A percentile compares a stretch with the other conserved stretches of the same genome.
These are phyloP conservation scores for Rostrohypoxylon terebratum DNA, from an alignment of 495 filamentous ascomycete species.

Conservation along the genomic window DNA sequence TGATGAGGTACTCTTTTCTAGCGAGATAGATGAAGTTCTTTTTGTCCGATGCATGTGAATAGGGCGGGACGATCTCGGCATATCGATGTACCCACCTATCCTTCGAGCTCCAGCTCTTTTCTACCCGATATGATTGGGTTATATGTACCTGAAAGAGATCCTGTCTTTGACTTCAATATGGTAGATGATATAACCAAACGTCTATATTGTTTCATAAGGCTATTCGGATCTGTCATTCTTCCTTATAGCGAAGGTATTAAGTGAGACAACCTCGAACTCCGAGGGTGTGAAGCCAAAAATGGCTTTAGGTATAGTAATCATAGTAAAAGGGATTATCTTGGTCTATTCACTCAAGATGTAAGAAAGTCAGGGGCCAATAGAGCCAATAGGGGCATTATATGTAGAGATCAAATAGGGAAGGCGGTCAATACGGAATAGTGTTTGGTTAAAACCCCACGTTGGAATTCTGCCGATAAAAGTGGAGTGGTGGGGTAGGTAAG, in stretches of 20 bases:
- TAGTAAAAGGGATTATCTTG: too few relatives aligned
- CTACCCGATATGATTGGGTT: background rate
- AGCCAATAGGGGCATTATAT: background rate
- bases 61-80: background rate
- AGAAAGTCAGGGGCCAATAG: background rate
- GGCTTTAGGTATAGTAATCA: too few relatives aligned
- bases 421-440: constrained; percentile 1
- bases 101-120: background rate
- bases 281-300: too few relatives aligned
- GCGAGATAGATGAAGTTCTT: background rate
- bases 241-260: too few relatives aligned
- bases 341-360: too few relatives aligned
- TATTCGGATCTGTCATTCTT: too few relatives aligned
- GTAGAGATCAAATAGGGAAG: background rate
- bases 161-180: too few relatives aligned
- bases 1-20: background rate
- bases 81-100: background rate
- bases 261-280: too few relatives aligned
- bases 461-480: constrained; percentile 46
- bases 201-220: too few relatives aligned
- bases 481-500: constrained; percentile 31
- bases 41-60: background rate
- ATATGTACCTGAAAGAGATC: background rate
- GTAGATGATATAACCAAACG: too few relatives aligned
- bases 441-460: constrained; percentile 43